phyloP scores from a whole-genome alignment of 148 eudicot species.

The Diospyros kaki region DNA sequence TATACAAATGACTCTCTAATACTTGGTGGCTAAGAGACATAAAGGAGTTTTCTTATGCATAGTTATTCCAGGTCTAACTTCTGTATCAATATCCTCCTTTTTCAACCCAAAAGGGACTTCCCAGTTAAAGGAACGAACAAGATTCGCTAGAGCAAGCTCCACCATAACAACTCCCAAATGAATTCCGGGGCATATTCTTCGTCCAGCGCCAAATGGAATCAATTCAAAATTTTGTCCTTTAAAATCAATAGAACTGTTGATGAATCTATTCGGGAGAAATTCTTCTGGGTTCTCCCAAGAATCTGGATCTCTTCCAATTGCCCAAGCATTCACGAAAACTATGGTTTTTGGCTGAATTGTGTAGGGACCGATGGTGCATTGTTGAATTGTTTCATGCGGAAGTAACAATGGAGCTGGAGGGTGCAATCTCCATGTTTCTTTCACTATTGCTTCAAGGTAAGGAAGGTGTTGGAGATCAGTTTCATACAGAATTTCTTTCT shows the following conservation, averaged over 20 bases:
- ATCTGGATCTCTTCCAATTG: constrained; percentile 4
- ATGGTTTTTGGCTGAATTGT: not conserved
- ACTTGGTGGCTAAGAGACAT: no score
- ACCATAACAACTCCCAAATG: not conserved
- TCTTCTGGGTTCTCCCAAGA: constrained; percentile 10
- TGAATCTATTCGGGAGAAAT: not conserved
- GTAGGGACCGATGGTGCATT: not conserved
- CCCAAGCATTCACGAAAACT: constrained; percentile 7
- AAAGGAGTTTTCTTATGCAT: not conserved
- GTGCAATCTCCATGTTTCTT: constrained; percentile 2
- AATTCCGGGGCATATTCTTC: not conserved
- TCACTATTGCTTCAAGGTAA: constrained; percentile 8
- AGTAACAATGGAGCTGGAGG: constrained; percentile 5
- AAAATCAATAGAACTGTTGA: constrained; percentile 2
- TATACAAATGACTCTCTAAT: no score
- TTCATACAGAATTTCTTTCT: not conserved
- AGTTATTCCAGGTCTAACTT: not conserved
- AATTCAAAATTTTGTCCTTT: not conserved
- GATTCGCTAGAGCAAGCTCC: not conserved
- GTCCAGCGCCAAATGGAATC: not conserved
- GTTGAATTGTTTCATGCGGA: not conserved
- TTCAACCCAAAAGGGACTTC: not conserved
- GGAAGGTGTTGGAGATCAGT: not conserved
- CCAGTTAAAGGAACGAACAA: not conserved
- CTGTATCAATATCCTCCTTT: not conserved